These are phyloP conservation scores for Cymbidium sinense DNA, from an alignment of 106 monocot species.

Conservation along the genomic window DNA sequence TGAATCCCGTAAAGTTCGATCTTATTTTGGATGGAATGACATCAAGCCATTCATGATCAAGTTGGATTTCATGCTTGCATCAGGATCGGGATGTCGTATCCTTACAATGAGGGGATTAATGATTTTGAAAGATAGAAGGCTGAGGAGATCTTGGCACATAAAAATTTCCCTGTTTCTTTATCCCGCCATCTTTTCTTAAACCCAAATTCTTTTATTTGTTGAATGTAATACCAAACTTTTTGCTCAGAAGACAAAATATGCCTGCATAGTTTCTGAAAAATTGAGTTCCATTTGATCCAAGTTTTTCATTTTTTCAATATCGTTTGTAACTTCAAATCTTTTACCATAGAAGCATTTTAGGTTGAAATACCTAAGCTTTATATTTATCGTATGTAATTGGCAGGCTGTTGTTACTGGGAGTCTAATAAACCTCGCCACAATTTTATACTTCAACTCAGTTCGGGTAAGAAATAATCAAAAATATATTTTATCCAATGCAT, in stretches of 20 bases:
- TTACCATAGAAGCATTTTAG: no score
- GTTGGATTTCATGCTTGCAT: no score
- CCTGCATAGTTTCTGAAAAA: background rate
- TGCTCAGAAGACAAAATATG: no score
- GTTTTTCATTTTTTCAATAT: background rate
- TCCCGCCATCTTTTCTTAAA: background rate
- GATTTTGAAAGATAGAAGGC: no score
- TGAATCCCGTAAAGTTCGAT: no score
- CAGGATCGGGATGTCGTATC: no score
- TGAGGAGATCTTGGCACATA: background rate
- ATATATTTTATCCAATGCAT: background rate
- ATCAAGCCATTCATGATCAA: no score
- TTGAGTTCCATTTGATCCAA: background rate
- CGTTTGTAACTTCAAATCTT: no score
- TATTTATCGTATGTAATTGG: conserved; percentile 5
- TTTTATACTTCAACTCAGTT: conserved; percentile 75
- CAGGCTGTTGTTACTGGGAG: conserved; percentile 88
- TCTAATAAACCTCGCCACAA: conserved; percentile 83
- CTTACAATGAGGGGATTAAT: no score
- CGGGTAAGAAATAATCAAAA: conserved; percentile 41
- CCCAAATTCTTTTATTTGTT: background rate
- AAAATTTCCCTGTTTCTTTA: background rate
- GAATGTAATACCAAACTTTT: no score
- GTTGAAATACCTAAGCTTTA: background rate
- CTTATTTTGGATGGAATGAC: no score